A percentile compares a stretch with the other conserved stretches of the same genome.
Evolutionary conservation across 305 asterid genomes (phyloP).

Genomic region (Galium porrigens): DNA sequence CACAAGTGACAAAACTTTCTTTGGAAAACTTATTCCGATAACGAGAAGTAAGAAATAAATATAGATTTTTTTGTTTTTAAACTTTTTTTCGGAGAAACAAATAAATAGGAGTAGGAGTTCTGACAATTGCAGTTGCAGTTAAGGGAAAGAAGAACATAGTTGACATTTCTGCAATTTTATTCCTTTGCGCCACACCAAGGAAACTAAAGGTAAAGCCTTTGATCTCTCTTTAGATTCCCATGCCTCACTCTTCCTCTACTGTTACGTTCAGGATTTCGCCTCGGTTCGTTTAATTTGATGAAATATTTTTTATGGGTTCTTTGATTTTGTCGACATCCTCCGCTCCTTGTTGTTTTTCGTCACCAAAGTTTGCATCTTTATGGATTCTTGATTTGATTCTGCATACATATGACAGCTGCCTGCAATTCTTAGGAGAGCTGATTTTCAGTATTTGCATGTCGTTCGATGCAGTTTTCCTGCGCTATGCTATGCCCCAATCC

Average conservation of each 20-base stretch:
- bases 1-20: too few species aligned
- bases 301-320: neutral
- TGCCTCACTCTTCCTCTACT: neutral
- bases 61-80: neutral
- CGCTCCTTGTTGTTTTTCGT: too few species aligned
- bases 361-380: neutral
- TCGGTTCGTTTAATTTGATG: neutral
- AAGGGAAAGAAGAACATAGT: neutral
- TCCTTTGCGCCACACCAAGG: neutral
- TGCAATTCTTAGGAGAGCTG: neutral
- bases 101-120: neutral
- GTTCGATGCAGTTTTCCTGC: neutral
- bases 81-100: neutral
- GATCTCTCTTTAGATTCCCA: neutral
- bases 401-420: neutral
- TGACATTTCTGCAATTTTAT: neutral
- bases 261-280: neutral
- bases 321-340: neutral
- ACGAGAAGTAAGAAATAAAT: neutral
- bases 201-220: neutral
- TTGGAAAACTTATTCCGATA: too few species aligned
- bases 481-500: conserved; percentile 7
- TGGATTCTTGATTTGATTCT: neutral
- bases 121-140: conserved; percentile 1
- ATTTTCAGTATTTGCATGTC: neutral